Conservation (phyloP, 441 rosid species). For the Melastoma candidum region DNA sequence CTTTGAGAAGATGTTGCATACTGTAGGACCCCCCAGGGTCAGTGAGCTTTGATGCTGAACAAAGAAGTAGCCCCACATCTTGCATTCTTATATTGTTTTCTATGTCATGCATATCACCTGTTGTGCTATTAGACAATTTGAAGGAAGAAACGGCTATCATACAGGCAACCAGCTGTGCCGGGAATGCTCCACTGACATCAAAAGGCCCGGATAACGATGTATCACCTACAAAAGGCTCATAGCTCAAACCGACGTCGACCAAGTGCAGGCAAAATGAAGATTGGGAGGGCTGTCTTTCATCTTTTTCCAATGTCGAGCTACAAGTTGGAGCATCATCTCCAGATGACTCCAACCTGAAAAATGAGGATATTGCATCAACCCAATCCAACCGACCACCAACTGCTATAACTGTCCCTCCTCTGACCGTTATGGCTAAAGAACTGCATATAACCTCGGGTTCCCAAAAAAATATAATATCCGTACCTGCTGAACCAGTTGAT, state of each 20-base stretch:
- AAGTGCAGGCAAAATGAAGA: constrained; percentile 66
- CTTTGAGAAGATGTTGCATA: constrained; percentile 48
- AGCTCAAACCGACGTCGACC: constrained; percentile 86
- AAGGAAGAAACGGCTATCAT: constrained; percentile 87
- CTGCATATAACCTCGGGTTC: constrained; percentile 44
- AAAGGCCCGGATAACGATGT: constrained; percentile 28
- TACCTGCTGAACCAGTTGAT: constrained; percentile 82
- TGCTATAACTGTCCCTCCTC: constrained; percentile 83
- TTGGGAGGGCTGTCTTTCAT: constrained; percentile 26
- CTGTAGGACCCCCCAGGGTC: constrained; percentile 48
- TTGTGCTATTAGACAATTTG: constrained; percentile 37
- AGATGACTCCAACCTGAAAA: constrained; percentile 46
- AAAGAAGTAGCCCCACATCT: constrained; percentile 87
- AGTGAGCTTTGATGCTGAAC: constrained; percentile 33
- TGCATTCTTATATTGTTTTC: constrained; percentile 60
- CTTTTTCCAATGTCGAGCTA: constrained; percentile 24
- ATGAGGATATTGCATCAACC: constrained; percentile 65
- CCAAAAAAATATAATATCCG: constrained; percentile 57
- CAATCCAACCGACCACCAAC: constrained; percentile 95
- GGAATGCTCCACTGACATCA: constrained; percentile 19
- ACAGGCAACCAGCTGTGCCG: constrained; percentile 45
- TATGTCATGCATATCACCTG: constrained; percentile 17
- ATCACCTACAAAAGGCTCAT: constrained; percentile 55
- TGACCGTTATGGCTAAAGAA: constrained; percentile 50
- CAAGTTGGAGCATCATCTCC: constrained; percentile 28